These are phyloP conservation scores for Hansenula lynferdii DNA, from an alignment of 1,139 yeast species.

Conservation along the genomic window DNA sequence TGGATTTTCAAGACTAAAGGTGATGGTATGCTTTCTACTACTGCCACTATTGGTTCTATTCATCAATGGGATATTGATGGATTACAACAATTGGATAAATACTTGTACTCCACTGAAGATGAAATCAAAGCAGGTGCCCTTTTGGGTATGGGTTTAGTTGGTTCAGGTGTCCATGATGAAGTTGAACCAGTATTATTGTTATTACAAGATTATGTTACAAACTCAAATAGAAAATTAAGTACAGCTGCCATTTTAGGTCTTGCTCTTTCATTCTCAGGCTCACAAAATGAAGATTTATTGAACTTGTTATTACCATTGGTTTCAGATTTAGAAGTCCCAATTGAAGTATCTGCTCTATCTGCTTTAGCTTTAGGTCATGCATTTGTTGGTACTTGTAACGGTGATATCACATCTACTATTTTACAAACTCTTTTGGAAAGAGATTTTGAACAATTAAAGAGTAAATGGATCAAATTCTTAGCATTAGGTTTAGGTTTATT, in stretches of 20 bases:
- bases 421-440: constrained; percentile 89
- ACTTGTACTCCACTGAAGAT: constrained; percentile 78
- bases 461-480: constrained; percentile 86
- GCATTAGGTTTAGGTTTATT: constrained; percentile 89
- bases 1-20: constrained; percentile 95
- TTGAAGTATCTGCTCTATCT: constrained; percentile 82
- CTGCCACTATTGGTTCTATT: constrained; percentile 88
- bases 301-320: constrained; percentile 80
- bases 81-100: constrained; percentile 83
- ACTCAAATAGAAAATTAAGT: constrained; percentile 50
- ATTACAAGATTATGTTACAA: constrained; percentile 73
- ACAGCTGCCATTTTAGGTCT: constrained; percentile 85
- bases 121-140: constrained; percentile 96
- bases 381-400: constrained; percentile 94
- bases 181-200: constrained; percentile 89
- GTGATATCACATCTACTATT: constrained; percentile 87
- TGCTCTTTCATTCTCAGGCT: constrained; percentile 94
- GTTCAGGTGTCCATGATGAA: constrained; percentile 93
- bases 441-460: constrained; percentile 67
- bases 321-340: constrained; percentile 67
- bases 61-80: constrained; percentile 96
- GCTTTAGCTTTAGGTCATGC: constrained; percentile 92
- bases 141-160: constrained; percentile 92
- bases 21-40: constrained; percentile 88
- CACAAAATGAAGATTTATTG: constrained; percentile 79